These are phyloP conservation scores for Gastrodia elata DNA, from an alignment of 106 monocot genomes.

Conservation along the genomic window DNA sequence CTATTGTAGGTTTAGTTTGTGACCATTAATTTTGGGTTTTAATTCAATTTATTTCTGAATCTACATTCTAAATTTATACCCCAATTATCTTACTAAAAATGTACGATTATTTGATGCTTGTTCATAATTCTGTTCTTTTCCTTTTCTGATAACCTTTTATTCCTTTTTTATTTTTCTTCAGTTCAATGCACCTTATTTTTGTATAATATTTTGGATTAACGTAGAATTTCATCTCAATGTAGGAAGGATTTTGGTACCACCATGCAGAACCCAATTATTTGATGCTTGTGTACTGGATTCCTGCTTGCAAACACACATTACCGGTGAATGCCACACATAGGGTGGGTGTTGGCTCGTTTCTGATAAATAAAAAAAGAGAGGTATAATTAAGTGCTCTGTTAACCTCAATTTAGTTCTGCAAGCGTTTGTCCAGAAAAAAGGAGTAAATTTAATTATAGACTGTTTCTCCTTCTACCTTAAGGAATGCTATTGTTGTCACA, in stretches of 20 bases:
- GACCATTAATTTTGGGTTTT: neutral
- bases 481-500: neutral
- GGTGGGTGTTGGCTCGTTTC: slow-evolving; percentile 88
- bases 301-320: slow-evolving; percentile 59
- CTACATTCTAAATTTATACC: too few species aligned
- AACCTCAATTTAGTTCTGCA: neutral
- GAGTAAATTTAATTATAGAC: too few species aligned
- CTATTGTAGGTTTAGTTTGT: neutral
- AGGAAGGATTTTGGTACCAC: slow-evolving; percentile 97
- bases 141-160: neutral
- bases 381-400: slow-evolving; percentile 22
- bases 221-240: slow-evolving; percentile 13
- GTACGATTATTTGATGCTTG: neutral
- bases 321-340: slow-evolving; percentile 84
- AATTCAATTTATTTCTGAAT: too few species aligned
- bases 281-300: slow-evolving; percentile 97
- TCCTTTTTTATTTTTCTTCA: neutral
- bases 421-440: too few species aligned
- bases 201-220: neutral
- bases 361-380: slow-evolving; percentile 83
- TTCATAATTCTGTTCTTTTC: neutral
- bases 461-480: neutral
- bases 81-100: neutral
- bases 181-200: neutral
- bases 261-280: slow-evolving; percentile 90